These are phyloP conservation scores for Monosporascus ibericus DNA, from an alignment of 2,329 filamentous ascomycete species.

Conservation along the genomic window DNA sequence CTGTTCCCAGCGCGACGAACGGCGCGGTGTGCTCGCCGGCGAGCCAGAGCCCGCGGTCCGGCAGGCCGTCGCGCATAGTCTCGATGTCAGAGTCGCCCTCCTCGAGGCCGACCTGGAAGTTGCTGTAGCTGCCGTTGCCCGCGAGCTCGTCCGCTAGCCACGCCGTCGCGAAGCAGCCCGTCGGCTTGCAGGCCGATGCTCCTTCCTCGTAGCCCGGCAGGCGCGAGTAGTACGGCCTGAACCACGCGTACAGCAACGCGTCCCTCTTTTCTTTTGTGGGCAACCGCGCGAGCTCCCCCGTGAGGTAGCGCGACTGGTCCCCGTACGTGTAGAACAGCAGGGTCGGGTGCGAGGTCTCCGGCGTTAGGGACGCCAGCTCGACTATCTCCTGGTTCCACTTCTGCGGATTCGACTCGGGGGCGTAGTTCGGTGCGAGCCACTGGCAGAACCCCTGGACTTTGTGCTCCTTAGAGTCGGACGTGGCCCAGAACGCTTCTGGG, in stretches of 20 bases:
- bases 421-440: constrained; percentile 68
- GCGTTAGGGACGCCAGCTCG: constrained; percentile 64
- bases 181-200: constrained; percentile 54
- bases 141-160: constrained; percentile 77
- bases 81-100: constrained; percentile 68
- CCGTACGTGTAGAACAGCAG: constrained; percentile 79
- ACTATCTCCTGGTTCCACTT: constrained; percentile 72
- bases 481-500: constrained; percentile 66
- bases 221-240: constrained; percentile 70
- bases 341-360: constrained; percentile 62
- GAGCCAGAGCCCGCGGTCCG: constrained; percentile 69
- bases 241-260: constrained; percentile 56
- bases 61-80: constrained; percentile 54
- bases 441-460: constrained; percentile 63
- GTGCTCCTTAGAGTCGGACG: constrained; percentile 30
- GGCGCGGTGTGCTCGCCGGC: constrained; percentile 88
- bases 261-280: constrained; percentile 41
- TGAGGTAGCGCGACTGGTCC: constrained; percentile 51
- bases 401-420: constrained; percentile 51
- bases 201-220: constrained; percentile 59
- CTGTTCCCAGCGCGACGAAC: constrained; percentile 82
- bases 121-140: constrained; percentile 76
- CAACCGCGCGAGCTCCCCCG: constrained; percentile 35
- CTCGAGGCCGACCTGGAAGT: constrained; percentile 72
- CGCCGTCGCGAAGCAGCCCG: constrained; percentile 59